A percentile compares a stretch with the other conserved stretches of the same genome.
Evolutionary conservation across 2,329 filamentous ascomycete species (phyloP).

Genomic region (Monosporascus sp.): DNA sequence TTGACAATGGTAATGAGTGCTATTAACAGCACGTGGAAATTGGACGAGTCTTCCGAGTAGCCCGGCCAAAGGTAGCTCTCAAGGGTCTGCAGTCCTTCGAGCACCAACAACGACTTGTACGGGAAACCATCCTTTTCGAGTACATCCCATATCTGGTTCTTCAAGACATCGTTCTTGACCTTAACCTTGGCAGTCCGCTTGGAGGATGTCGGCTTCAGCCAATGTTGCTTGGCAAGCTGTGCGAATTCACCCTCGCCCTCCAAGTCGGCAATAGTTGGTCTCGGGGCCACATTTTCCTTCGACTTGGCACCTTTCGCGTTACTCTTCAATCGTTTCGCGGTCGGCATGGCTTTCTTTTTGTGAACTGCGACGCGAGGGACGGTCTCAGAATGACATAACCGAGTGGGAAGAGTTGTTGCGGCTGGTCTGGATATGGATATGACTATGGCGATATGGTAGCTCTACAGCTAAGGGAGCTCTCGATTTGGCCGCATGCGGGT

Average conservation of each 20-base stretch:
- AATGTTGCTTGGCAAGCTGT: slow-evolving; percentile 76
- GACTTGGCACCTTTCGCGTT: slow-evolving; percentile 36
- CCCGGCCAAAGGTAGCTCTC: slow-evolving; percentile 96
- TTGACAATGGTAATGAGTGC: slow-evolving; percentile 85
- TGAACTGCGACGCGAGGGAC: background rate
- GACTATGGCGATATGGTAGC: too few relatives aligned
- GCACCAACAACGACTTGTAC: slow-evolving; percentile 69
- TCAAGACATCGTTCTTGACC: slow-evolving; percentile 80
- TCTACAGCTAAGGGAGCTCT: too few relatives aligned
- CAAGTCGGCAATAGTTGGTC: slow-evolving; percentile 63
- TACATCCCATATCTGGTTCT: slow-evolving; percentile 82
- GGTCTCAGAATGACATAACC: background rate
- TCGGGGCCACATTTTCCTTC: slow-evolving; percentile 39
- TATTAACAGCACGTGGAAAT: slow-evolving; percentile 85
- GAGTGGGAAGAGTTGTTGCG: too few relatives aligned
- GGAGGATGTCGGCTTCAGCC: slow-evolving; percentile 58
- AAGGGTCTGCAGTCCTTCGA: slow-evolving; percentile 87
- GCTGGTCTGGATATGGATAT: too few relatives aligned
- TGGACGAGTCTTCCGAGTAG: slow-evolving; percentile 82
- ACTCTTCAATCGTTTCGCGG: slow-evolving; percentile 54
- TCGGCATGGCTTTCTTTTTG: slow-evolving; percentile 42
- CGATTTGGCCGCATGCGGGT: too few relatives aligned
- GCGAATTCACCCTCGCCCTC: slow-evolving; percentile 69
- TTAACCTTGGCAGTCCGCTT: slow-evolving; percentile 60
- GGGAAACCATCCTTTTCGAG: slow-evolving; percentile 78